A percentile compares a stretch with the other conserved stretches of the same genome.
These are phyloP conservation scores for Rhodotorula toruloides DNA, from an alignment of 768 basidiomycete species.

Conservation along the genomic window DNA sequence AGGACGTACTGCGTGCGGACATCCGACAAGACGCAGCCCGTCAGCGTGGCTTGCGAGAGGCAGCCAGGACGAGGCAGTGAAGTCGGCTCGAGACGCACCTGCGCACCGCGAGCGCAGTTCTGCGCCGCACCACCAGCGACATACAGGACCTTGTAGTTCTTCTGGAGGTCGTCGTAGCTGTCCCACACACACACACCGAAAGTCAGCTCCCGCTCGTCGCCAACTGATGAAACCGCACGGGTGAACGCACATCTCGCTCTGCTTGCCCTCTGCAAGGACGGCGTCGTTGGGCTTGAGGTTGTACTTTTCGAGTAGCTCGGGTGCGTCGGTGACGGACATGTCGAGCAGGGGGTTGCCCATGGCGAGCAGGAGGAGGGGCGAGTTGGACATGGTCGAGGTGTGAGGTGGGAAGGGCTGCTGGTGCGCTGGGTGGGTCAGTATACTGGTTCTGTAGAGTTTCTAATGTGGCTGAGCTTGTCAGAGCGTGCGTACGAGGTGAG, in stretches of 20 bases:
- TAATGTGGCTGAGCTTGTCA: no score
- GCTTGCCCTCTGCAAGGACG: conserved; percentile 85
- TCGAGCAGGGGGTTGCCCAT: conserved; percentile 92
- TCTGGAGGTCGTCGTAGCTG: conserved; percentile 84
- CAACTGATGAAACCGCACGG: not conserved
- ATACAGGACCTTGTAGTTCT: conserved; percentile 69
- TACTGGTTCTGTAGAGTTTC: not conserved
- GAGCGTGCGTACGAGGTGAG: no score
- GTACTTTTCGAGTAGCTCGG: conserved; percentile 81
- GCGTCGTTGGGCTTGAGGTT: conserved; percentile 89
- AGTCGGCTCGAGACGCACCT: conserved; percentile 53
- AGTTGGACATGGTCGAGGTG: conserved; percentile 41
- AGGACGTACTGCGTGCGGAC: conserved; percentile 71
- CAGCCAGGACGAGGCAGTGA: not conserved
- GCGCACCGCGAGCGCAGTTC: conserved; percentile 92
- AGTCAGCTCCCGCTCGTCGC: not conserved
- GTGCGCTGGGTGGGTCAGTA: not conserved
- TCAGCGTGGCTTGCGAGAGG: conserved; percentile 1
- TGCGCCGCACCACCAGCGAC: conserved; percentile 97
- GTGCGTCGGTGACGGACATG: conserved; percentile 83
- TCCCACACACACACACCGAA: not conserved
- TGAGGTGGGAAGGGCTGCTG: not conserved
- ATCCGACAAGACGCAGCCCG: not conserved
- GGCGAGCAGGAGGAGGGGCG: conserved; percentile 61
- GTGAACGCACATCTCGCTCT: conserved; percentile 66